Percentiles rank a stretch among this genome's conserved stretches.
Conservation (phyloP, 116 monocot genomes). For the Zostera marina region DNA sequence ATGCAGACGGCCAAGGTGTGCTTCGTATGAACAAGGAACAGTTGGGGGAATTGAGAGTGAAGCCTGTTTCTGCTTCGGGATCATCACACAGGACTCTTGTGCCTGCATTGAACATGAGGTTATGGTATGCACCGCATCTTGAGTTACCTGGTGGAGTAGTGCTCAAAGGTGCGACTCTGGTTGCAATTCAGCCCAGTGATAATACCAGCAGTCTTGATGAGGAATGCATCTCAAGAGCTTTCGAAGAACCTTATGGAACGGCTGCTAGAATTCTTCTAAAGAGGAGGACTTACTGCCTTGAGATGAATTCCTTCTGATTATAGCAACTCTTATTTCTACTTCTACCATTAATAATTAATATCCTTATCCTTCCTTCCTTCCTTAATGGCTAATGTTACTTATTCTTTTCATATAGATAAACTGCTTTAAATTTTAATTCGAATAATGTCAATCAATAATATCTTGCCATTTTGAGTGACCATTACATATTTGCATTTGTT, state of each 20-base stretch:
- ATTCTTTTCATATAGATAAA: no score
- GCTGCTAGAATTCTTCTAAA: conserved; percentile 51
- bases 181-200: conserved; percentile 54
- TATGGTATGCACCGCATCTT: conserved; percentile 52
- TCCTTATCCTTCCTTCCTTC: no score
- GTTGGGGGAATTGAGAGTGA: conserved; percentile 38
- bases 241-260: conserved; percentile 64
- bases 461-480: no score
- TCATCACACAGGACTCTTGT: conserved; percentile 53
- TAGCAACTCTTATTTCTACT: no score
- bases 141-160: conserved; percentile 50
- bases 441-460: no score
- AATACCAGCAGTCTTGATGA: conserved; percentile 2
- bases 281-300: conserved; percentile 51
- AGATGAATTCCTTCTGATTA: conserved; percentile 94
- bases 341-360: no score
- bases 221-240: conserved; percentile 40
- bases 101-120: conserved; percentile 64
- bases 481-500: no score
- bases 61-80: conserved; percentile 40
- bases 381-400: no score
- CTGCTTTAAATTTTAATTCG: no score
- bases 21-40: conserved; percentile 46
- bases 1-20: conserved; percentile 67
- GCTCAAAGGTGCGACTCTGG: conserved; percentile 56